Evolutionary conservation across 1,139 yeast genomes (phyloP), one percentile per base, ranked within the genome.

Genomic region (Blastobotrys capitulatus): DNA sequence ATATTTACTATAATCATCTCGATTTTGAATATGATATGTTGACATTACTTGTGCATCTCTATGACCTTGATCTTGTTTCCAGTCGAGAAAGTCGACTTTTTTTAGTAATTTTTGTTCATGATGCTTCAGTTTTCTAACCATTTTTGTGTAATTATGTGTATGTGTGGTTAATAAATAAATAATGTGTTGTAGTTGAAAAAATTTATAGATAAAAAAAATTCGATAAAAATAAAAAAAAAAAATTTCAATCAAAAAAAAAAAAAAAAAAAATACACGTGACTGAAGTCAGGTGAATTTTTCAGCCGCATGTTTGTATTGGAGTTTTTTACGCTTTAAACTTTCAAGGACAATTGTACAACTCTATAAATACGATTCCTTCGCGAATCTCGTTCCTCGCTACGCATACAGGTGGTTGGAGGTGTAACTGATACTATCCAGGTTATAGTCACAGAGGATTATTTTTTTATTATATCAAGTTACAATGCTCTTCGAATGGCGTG

Each of bases 1-100:
- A 68, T 92, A 92, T 65, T 89, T 88, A 65, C 86, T 94, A 67
- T 94, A 94, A 67, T 94, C 99, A 66, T 89, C 96, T 64, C 98
- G 79, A 66, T 90, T 86, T 62, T 88, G 96, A 48, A 94, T 78
- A 66, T 90, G 96, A 68, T 90, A 94, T 48, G 88, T 86, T 61
- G 94, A 78, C 95, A 92, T 92, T 40, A 94, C 95, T 67, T 87
- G 94, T 34, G 95, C 83, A 62, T 92, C 98, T 56, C 98, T 75
- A 66, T 94, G 98, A 36, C 94, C 90, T 53, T 84, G 84, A 67
- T 92, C 98, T 64, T 89, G 95, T 68, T 92, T 92, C 96, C 97
- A 94, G 68, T 92, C 95, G 49, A 89, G 86, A 73, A 94, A 88
- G 67, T 92, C 97, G 52, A 92, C 97, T 70, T 92, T 94, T 74